Conservation (phyloP, 23 red algal genomes). For the Gracilaria vermiculophylla region DNA sequence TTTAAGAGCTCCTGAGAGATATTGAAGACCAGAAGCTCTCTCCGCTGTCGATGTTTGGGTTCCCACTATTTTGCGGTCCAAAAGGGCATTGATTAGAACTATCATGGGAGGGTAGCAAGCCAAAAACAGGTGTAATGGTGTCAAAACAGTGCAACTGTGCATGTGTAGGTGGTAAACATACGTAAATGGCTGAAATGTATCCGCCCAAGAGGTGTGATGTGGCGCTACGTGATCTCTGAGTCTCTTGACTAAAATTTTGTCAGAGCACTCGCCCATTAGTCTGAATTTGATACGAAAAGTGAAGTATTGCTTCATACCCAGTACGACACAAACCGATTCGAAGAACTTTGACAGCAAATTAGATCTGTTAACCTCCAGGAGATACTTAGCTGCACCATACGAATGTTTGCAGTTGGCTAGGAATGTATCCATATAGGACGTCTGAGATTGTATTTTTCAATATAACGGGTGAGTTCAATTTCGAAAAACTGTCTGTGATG, state of each 20-base stretch:
- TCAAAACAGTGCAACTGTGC: not conserved
- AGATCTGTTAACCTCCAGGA: conserved; percentile 25
- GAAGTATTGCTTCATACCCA: conserved; percentile 5
- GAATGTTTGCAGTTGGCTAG: not conserved
- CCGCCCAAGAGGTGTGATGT: conserved; percentile 18
- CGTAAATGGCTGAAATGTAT: not conserved
- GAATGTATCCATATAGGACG: not conserved
- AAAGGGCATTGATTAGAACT: not conserved
- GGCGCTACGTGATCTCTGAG: conserved; percentile 10
- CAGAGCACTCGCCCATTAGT: conserved; percentile 13
- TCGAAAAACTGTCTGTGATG: conserved; percentile 36
- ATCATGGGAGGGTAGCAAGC: not conserved
- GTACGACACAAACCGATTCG: not conserved
- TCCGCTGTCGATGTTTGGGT: not conserved
- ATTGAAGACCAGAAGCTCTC: not conserved
- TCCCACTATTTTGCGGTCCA: not conserved
- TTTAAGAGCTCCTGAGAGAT: not conserved
- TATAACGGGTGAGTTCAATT: not conserved
- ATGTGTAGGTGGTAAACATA: conserved; percentile 25
- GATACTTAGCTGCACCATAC: not conserved
- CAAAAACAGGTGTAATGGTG: conserved; percentile 15
- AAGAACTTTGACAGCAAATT: conserved; percentile 32
- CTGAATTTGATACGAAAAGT: conserved; percentile 20
- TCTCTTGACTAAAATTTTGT: not conserved
- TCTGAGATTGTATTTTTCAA: not conserved